Percentiles rank a stretch among this genome's conserved stretches.
Evolutionary conservation across 2,329 filamentous ascomycete species (phyloP).

Genomic region (Alternaria arbusti): DNA sequence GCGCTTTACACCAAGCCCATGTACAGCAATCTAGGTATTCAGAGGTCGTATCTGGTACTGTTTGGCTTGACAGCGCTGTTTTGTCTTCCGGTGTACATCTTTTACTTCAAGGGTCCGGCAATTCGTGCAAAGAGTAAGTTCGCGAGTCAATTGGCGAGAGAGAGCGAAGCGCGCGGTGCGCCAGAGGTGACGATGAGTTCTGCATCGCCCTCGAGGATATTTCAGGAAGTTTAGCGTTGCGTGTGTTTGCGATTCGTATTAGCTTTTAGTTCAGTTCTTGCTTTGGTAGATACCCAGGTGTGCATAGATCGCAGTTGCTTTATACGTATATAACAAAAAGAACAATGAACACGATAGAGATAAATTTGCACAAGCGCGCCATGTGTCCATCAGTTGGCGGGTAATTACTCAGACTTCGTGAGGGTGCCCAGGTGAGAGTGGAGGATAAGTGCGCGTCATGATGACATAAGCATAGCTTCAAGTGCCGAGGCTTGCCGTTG

Average conservation of each 20-base stretch:
- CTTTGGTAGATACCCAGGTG: not conserved
- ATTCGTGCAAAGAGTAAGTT: not conserved
- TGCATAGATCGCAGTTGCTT: not conserved
- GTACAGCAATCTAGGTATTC: constrained; percentile 30
- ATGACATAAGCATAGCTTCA: constrained; percentile 4
- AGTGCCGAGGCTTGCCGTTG: not conserved
- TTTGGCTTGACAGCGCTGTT: constrained; percentile 58
- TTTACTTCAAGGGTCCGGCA: constrained; percentile 51
- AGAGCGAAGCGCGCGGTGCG: not conserved
- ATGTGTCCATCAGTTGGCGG: not conserved
- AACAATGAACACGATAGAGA: not conserved
- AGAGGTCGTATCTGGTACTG: constrained; percentile 50
- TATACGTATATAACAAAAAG: not conserved
- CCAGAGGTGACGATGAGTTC: not conserved
- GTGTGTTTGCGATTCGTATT: not conserved
- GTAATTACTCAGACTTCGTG: not conserved
- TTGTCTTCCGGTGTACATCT: constrained; percentile 60
- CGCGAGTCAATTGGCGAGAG: not conserved
- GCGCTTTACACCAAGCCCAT: constrained; percentile 59
- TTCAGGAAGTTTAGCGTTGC: not conserved
- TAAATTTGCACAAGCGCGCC: not conserved
- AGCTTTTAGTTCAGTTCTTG: not conserved
- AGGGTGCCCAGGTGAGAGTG: not conserved
- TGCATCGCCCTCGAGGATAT: not conserved
- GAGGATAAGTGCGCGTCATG: constrained; percentile 5